These are phyloP conservation scores for Sarocladiaceae sp. DNA, from an alignment of 2,329 filamentous ascomycete species.

Conservation along the genomic window DNA sequence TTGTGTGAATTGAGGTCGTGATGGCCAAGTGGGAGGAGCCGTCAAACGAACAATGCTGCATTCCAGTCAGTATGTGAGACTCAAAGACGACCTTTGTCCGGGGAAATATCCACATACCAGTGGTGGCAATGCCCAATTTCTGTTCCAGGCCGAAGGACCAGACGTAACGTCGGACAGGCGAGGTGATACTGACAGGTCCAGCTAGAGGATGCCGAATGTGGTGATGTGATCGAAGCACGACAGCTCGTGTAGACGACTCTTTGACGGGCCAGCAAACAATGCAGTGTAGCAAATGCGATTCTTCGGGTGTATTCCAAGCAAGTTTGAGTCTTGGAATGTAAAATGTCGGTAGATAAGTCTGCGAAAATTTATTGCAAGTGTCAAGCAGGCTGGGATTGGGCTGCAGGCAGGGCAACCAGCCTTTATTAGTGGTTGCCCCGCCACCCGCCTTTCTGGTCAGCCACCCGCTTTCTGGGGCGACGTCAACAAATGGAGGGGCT, in stretches of 20 bases:
- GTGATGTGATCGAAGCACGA: background rate
- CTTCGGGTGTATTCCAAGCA: too few relatives aligned
- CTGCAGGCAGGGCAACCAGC: slow-evolving; percentile 7
- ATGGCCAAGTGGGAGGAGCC: background rate
- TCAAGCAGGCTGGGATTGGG: slow-evolving; percentile 6
- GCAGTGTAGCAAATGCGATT: background rate
- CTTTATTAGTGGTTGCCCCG: slow-evolving; percentile 44
- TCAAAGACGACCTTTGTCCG: background rate
- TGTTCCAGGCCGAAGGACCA: background rate
- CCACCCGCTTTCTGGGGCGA: slow-evolving; percentile 2
- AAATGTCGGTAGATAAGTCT: too few relatives aligned
- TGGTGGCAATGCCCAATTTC: background rate
- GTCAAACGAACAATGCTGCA: background rate
- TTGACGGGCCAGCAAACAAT: background rate
- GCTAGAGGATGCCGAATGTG: background rate
- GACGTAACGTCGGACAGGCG: slow-evolving; percentile 8
- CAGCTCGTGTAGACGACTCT: background rate
- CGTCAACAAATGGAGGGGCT: slow-evolving; percentile 7
- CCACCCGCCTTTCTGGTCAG: slow-evolving; percentile 31
- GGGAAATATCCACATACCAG: background rate
- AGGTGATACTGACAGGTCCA: background rate
- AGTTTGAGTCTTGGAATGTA: too few relatives aligned
- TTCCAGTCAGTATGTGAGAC: background rate
- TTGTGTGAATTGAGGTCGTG: background rate
- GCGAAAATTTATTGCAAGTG: too few relatives aligned